Evolutionary conservation across 2,329 filamentous ascomycete species (phyloP).

Genomic region (Myriangium duriaei): DNA sequence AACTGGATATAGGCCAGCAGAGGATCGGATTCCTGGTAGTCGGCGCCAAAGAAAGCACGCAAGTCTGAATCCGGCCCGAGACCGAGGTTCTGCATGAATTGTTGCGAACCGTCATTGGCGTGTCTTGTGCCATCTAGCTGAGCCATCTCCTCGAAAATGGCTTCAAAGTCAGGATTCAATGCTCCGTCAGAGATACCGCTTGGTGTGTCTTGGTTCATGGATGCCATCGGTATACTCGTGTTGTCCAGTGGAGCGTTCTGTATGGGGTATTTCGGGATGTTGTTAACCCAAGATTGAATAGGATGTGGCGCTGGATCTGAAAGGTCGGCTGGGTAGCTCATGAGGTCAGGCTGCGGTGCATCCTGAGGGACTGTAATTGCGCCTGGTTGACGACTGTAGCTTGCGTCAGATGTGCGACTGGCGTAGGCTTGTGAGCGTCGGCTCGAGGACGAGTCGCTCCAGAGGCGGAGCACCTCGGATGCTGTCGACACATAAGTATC

Average conservation of each 20-base stretch:
- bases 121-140: conserved; percentile 42
- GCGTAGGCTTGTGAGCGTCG: background rate
- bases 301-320: no score
- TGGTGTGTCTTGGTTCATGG: conserved; percentile 7
- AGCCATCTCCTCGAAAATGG: conserved; percentile 45
- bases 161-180: conserved; percentile 7
- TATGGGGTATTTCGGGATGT: no score
- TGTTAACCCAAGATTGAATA: no score
- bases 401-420: background rate
- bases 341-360: background rate
- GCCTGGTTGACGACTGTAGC: background rate
- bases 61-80: conserved; percentile 51
- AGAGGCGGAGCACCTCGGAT: background rate
- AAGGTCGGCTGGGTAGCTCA: background rate
- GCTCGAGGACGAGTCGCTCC: background rate
- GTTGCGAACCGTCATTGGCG: conserved; percentile 36
- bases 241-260: background rate
- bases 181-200: conserved; percentile 7
- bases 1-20: conserved; percentile 26
- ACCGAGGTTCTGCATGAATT: conserved; percentile 56
- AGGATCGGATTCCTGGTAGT: conserved; percentile 31
- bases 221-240: background rate
- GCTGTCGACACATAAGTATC: background rate
- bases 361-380: background rate
- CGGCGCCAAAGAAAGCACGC: conserved; percentile 36